Evolutionary conservation across 257 asterid genomes (phyloP).

Genomic region (Osmanthus fragrans): DNA sequence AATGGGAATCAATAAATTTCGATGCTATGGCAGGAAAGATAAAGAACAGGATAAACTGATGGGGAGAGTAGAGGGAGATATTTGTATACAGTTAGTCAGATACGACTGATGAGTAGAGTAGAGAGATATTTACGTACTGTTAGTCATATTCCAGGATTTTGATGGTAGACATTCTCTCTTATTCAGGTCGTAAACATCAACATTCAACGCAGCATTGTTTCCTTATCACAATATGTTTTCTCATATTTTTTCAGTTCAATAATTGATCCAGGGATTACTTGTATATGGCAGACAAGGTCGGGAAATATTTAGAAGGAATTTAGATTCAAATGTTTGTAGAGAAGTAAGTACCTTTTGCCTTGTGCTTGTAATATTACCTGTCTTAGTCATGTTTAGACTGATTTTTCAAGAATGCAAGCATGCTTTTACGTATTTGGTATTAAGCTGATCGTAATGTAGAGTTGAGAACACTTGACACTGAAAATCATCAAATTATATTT

Average conservation of each 20-base stretch:
- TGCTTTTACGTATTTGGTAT: background rate
- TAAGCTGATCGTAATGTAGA: background rate
- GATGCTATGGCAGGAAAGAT: background rate
- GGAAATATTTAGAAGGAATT: constrained; percentile 79
- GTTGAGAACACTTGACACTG: background rate
- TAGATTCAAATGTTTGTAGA: constrained; percentile 72
- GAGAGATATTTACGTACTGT: background rate
- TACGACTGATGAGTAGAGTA: background rate
- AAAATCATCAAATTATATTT: background rate
- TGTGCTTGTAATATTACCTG: constrained; percentile 18
- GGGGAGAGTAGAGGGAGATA: constrained; percentile 1
- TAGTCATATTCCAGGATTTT: constrained; percentile 15
- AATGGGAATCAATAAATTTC: background rate
- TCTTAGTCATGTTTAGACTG: constrained; percentile 2
- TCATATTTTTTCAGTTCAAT: constrained; percentile 20
- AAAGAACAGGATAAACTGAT: background rate
- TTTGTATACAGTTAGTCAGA: constrained; percentile 5
- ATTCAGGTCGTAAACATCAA: background rate
- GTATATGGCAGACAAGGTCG: constrained; percentile 94
- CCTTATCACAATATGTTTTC: constrained; percentile 1
- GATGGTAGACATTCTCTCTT: constrained; percentile 7
- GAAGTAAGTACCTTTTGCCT: constrained; percentile 53
- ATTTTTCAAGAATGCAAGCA: background rate
- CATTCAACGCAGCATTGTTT: background rate
- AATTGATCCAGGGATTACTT: constrained; percentile 80